Evolutionary conservation across 208 protist genomes (phyloP).

Genomic region (Acanthamoeba triangularis): DNA sequence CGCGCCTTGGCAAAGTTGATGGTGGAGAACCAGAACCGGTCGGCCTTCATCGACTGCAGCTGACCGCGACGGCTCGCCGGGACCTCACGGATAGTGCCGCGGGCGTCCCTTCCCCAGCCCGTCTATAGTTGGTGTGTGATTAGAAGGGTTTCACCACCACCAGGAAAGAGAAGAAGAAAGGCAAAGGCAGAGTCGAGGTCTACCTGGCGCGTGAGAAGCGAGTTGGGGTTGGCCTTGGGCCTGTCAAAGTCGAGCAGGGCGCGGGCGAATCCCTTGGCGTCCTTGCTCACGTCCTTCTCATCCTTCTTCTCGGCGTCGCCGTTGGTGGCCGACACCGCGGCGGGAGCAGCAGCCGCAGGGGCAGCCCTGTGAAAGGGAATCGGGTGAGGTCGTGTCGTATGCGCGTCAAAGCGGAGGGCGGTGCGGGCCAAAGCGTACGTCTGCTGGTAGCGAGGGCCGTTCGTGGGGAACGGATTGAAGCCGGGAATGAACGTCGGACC

Average conservation of each 20-base stretch:
- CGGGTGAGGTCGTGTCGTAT: neutral
- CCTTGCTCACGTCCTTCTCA: neutral
- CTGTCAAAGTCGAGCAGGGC: conserved; percentile 23
- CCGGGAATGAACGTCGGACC: neutral
- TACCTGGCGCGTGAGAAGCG: neutral
- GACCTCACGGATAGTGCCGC: neutral
- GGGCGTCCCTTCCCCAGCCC: neutral
- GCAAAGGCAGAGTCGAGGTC: neutral
- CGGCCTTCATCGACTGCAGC: conserved; percentile 52
- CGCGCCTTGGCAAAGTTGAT: conserved; percentile 45
- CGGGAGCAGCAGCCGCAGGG: neutral
- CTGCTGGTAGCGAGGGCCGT: neutral
- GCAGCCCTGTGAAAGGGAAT: neutral
- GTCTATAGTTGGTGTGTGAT: neutral
- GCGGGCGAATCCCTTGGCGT: neutral
- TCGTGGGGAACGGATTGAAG: conserved; percentile 9
- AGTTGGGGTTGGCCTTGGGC: neutral
- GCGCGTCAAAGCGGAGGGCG: neutral
- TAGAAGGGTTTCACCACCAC: neutral
- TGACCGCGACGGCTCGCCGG: neutral
- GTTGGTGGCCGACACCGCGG: neutral
- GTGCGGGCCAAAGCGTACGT: neutral
- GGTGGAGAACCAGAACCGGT: conserved; percentile 56
- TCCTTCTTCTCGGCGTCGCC: neutral
- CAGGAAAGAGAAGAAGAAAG: neutral